Evolutionary conservation across 78 protist genomes (phyloP), one percentile per base, ranked within the genome.

Genomic region (Dictyostelium purpureum): DNA sequence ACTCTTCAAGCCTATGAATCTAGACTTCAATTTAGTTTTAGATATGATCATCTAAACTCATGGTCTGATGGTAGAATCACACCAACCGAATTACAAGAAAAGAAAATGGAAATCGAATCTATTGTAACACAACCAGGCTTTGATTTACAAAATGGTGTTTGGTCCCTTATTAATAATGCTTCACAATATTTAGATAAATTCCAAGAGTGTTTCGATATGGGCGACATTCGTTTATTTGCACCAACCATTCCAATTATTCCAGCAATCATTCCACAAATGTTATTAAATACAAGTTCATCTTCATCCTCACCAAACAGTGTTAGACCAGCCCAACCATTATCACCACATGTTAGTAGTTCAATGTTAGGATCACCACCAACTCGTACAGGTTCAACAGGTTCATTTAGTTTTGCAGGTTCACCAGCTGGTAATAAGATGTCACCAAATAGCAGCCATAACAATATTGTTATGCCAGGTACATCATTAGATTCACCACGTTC

Each of bases 401-500:
- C 57, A 52, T 85, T 85, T 59, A 49, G 81, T 38, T 45, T 71
- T 4, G 24, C 19, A 10, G 37, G 59, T 16, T n/a, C 40, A 10
- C 74, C 80, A 24, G 37, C 74, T 52, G 76, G 69, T 38, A 24
- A 24, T 33, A 63, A 63, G 33, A 63, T 63, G 5, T 63, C 71
- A 63, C 71, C 71, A 31, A 47, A 47, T 47, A 47, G 52, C 12
- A 47, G 52, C 12, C n/a, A n/a, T n/a, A n/a, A n/a, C n/a, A n/a
- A n/a, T n/a, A n/a, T 47, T 10, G 52, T 47, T 14, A 47, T 47
- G 33, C 71, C n/a, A 28, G 33, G 5, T 63, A 63, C 38, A 33
- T 63, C 71, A 63, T 24, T 85, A 4, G 92, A 85, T 31, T 85
- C 92, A 61, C 92, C 92, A 59, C 18, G 92, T 38, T 31, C 67